Base-by-base conservation (phyloP, 148 eudicot genomes). In the Cornus suecica region DNA sequence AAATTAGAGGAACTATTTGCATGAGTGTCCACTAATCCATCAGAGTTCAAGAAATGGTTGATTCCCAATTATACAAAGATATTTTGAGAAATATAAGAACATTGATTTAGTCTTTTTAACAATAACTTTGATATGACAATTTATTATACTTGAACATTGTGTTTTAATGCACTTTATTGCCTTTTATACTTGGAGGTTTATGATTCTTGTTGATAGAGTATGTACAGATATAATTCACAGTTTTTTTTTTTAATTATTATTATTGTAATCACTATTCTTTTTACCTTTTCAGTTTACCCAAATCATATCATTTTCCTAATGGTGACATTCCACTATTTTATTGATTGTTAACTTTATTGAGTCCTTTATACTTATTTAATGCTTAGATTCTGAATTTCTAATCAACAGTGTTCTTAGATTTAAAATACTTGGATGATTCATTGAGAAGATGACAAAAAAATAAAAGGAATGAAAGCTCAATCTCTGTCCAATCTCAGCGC, bases 1-100 rank as follows among this genome's bases (percentile, higher is more conserved):
- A 77, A 64, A 67, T 76, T 73, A 18, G 60, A 72, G 73, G 80
- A 81, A 76, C 70, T 15, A 22, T 51, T 62, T 65, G 80, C 76
- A 72, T 72, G 78, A 51, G 23, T 5, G 42, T 77, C 71, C 51
- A 76, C 77, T 69, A 72, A 54, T 18, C 52, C 54, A 76, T 71
- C 61, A 30, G 30, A 18, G 58, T 52, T 18, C 58, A 52, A 52
- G 18, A 20, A 3, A 1, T 1, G 61, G 16, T 9, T 1, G 15
- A 1, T 1, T 54, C 14, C 9, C 14, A 45, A 1, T 45, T 11
- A 13, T 7, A 45, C 10, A 8, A 45, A 45, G 13, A 45, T 45
- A 7, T 13, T 45, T 32, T 32, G 34, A 32, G 34, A 32, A 13
- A 45, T 45, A 45, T 45, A 45, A 45, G 10, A 45, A 45, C 10